Percentiles rank a stretch among this genome's conserved stretches.
Evolutionary conservation across 805 yeast species (phyloP).

Genomic region (Kuraishia molischiana): DNA sequence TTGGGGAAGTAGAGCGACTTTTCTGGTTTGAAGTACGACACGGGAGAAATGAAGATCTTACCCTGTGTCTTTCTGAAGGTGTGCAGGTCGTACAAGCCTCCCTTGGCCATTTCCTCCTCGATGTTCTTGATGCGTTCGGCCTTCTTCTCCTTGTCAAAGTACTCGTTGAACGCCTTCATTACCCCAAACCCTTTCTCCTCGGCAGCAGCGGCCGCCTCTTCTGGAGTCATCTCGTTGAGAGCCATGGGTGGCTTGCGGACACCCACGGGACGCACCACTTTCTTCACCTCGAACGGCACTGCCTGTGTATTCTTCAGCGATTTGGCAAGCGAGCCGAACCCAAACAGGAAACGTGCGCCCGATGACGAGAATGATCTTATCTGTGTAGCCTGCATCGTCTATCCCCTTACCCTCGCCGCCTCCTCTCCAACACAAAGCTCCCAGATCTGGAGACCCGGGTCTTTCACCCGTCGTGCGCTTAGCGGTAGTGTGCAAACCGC

Average conservation of each 20-base stretch:
- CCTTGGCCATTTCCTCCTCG: conserved; percentile 54
- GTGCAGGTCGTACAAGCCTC: conserved; percentile 59
- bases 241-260: conserved; percentile 14
- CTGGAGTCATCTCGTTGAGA: conserved; percentile 10
- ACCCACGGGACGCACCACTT: conserved; percentile 8
- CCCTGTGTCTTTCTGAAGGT: conserved; percentile 70
- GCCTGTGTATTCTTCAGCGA: conserved; percentile 8
- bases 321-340: conserved; percentile 9
- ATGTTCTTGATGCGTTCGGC: conserved; percentile 38
- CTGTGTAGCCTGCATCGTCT: background rate
- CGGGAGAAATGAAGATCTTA: conserved; percentile 75
- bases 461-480: background rate
- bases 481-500: background rate
- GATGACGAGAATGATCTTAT: background rate
- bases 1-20: conserved; percentile 80
- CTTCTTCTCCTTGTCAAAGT: conserved; percentile 39
- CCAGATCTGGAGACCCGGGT: no score
- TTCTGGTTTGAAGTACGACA: conserved; percentile 64
- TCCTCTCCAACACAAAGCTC: no score
- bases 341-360: conserved; percentile 8
- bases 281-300: conserved; percentile 6
- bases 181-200: conserved; percentile 18
- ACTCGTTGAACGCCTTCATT: conserved; percentile 22
- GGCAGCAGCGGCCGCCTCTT: conserved; percentile 3
- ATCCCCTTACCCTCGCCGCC: background rate